These are phyloP conservation scores for Penicillium sp. DNA, from an alignment of 2,329 filamentous ascomycete genomes.

Conservation along the genomic window DNA sequence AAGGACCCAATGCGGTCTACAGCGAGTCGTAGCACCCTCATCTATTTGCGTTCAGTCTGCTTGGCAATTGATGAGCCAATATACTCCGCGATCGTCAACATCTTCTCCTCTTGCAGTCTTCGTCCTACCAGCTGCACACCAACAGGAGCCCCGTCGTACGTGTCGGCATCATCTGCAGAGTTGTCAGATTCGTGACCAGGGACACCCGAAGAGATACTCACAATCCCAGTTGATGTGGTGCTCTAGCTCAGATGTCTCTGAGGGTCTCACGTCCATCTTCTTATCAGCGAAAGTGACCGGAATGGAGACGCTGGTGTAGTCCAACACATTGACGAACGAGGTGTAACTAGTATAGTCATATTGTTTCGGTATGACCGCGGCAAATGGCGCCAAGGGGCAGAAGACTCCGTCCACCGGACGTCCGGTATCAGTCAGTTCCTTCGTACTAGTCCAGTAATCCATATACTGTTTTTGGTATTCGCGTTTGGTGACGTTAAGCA, in stretches of 20 bases:
- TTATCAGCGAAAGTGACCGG: constrained; percentile 57
- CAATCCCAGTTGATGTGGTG: constrained; percentile 48
- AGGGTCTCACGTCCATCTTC: constrained; percentile 45
- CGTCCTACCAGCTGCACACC: constrained; percentile 50
- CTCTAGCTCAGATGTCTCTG: constrained; percentile 45
- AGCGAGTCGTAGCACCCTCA: no score
- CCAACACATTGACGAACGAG: constrained; percentile 53
- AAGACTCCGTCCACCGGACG: constrained; percentile 55
- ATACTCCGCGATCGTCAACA: constrained; percentile 47
- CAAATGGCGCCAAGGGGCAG: constrained; percentile 42
- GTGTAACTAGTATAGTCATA: constrained; percentile 51
- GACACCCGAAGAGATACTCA: constrained; percentile 32
- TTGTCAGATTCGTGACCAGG: constrained; percentile 5
- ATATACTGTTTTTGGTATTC: constrained; percentile 58
- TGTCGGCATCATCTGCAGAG: constrained; percentile 46
- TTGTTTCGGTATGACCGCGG: constrained; percentile 41
- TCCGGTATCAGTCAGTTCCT: constrained; percentile 48
- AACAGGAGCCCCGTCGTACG: constrained; percentile 50
- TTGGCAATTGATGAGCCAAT: constrained; percentile 26
- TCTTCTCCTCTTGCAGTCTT: constrained; percentile 53
- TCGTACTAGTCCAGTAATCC: constrained; percentile 63
- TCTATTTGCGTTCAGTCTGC: not conserved
- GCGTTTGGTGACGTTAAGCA: constrained; percentile 53
- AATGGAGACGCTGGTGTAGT: constrained; percentile 55
- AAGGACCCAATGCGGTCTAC: no score